These are phyloP conservation scores for Bidens hawaiensis DNA, from an alignment of 140 eudicot genomes.

Conservation along the genomic window DNA sequence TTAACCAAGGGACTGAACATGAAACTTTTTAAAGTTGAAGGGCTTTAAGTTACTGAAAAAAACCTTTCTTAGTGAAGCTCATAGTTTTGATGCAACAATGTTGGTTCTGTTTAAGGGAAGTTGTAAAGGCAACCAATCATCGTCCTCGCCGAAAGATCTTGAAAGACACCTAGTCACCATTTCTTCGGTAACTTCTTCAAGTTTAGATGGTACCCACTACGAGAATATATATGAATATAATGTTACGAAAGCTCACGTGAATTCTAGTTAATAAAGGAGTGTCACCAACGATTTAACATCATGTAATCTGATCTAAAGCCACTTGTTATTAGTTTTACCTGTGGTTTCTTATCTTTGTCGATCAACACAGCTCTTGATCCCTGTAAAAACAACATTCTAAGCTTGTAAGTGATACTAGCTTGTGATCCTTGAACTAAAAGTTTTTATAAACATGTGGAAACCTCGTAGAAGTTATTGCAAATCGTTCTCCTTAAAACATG, in stretches of 20 bases:
- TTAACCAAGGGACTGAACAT: too few species aligned
- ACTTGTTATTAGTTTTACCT: constrained; percentile 24
- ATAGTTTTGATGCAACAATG: constrained; percentile 24
- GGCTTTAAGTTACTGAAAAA: too few species aligned
- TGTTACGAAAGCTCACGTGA: background rate
- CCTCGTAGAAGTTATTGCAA: constrained; percentile 41
- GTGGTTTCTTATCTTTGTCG: constrained; percentile 38
- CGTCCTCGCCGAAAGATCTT: constrained; percentile 25
- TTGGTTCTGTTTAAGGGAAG: constrained; percentile 24
- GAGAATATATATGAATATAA: too few species aligned
- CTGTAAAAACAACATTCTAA: constrained; percentile 8
- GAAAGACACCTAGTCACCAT: constrained; percentile 35
- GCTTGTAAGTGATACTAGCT: background rate
- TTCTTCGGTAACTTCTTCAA: constrained; percentile 33
- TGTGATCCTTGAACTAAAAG: background rate
- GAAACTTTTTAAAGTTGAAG: too few species aligned
- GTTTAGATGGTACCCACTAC: constrained; percentile 46
- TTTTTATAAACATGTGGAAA: background rate
- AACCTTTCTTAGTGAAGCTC: background rate
- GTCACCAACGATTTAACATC: too few species aligned
- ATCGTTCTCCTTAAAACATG: constrained; percentile 28
- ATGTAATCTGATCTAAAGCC: background rate
- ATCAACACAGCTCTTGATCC: constrained; percentile 40
- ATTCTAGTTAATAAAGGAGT: too few species aligned
- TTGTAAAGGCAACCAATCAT: constrained; percentile 38